These are phyloP conservation scores for Pythium pectinolyticum DNA, from an alignment of 352 stramenopile genomes.

Conservation along the genomic window DNA sequence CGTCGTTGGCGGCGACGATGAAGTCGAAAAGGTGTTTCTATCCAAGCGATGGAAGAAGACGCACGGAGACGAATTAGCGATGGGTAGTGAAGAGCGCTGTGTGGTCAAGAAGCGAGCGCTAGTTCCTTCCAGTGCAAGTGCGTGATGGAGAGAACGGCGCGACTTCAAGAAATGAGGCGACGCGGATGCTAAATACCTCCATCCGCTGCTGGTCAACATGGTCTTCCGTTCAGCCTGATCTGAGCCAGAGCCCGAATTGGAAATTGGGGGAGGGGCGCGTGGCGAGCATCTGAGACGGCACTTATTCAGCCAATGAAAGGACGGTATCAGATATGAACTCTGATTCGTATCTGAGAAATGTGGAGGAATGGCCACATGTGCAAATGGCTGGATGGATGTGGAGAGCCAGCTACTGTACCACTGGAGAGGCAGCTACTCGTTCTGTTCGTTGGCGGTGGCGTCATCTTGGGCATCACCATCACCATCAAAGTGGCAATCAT, in stretches of 20 bases:
- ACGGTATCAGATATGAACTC: neutral
- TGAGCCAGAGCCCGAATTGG: too few relatives aligned
- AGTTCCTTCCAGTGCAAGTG: neutral
- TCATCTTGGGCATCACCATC: too few relatives aligned
- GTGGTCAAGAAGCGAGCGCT: neutral
- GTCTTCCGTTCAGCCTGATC: neutral
- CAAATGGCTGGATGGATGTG: too few relatives aligned
- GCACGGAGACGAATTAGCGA: conserved; percentile 31
- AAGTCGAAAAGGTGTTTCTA: conserved; percentile 36
- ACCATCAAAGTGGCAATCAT: neutral
- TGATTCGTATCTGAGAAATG: too few relatives aligned
- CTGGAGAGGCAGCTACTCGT: too few relatives aligned
- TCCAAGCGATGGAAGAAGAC: conserved; percentile 31
- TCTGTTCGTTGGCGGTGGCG: too few relatives aligned
- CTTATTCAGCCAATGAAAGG: neutral
- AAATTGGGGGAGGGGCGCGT: neutral
- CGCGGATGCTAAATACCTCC: conserved; percentile 46
- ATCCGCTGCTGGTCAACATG: conserved; percentile 55
- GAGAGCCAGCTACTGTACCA: too few relatives aligned
- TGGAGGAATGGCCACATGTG: neutral
- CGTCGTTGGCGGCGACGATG: conserved; percentile 6
- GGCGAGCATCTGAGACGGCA: neutral
- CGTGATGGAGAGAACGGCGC: neutral
- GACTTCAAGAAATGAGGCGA: neutral
- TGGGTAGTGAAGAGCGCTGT: too few relatives aligned